Evolutionary conservation across 331 rosid genomes (phyloP).

Genomic region (Saraca asoca): DNA sequence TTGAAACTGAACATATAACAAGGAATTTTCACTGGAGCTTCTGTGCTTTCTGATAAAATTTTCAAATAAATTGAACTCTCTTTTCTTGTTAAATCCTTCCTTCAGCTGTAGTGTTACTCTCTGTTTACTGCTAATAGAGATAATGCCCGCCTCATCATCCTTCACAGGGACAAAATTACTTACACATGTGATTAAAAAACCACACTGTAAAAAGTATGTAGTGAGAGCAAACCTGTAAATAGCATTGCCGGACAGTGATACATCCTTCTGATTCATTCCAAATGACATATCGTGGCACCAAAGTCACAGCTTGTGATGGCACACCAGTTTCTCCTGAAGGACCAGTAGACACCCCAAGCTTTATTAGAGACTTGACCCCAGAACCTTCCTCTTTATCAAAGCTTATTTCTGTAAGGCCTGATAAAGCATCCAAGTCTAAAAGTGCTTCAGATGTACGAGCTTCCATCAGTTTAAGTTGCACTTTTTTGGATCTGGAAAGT

Average conservation of each 20-base stretch:
- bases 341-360: slow-evolving; percentile 84
- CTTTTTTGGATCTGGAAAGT: slow-evolving; percentile 65
- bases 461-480: slow-evolving; percentile 60
- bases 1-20: slow-evolving; percentile 61
- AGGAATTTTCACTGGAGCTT: slow-evolving; percentile 56
- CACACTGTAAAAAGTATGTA: slow-evolving; percentile 13
- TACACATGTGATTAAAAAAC: background rate
- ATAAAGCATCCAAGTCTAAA: slow-evolving; percentile 79
- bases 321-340: slow-evolving; percentile 57
- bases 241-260: slow-evolving; percentile 71
- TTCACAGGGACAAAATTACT: slow-evolving; percentile 40
- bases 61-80: slow-evolving; percentile 74
- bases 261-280: slow-evolving; percentile 70
- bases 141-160: slow-evolving; percentile 70
- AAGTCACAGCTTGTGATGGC: slow-evolving; percentile 76
- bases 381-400: slow-evolving; percentile 59
- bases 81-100: slow-evolving; percentile 57
- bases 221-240: slow-evolving; percentile 65
- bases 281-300: slow-evolving; percentile 87
- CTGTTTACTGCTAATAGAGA: slow-evolving; percentile 61
- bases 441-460: slow-evolving; percentile 66
- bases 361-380: slow-evolving; percentile 62
- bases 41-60: slow-evolving; percentile 71
- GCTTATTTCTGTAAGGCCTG: slow-evolving; percentile 88
- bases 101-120: slow-evolving; percentile 56